phyloP scores from a whole-genome alignment of 176 grass and related monocot species.

The Paspalum notatum region DNA sequence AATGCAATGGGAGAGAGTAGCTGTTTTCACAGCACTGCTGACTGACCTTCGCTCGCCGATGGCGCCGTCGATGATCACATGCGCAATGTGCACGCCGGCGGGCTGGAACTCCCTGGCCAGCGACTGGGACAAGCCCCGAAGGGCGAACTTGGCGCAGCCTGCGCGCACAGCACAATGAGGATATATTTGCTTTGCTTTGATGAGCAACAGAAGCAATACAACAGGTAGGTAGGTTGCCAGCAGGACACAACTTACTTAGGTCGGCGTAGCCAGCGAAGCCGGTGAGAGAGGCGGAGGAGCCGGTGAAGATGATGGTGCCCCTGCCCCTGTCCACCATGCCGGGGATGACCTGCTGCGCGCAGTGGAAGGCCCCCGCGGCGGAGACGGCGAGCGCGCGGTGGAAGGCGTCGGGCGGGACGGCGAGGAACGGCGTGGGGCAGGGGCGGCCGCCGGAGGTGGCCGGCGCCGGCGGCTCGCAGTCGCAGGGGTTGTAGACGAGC shows the following conservation, averaged over 20 bases:
- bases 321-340: slow-evolving; percentile 85
- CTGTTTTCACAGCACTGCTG: too few relatives aligned
- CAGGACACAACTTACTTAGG: slow-evolving; percentile 45
- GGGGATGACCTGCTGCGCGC: slow-evolving; percentile 85
- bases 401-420: slow-evolving; percentile 62
- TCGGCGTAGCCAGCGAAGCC: slow-evolving; percentile 67
- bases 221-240: background rate
- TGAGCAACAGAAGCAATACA: background rate
- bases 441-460: background rate
- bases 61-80: slow-evolving; percentile 78
- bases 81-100: slow-evolving; percentile 81
- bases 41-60: slow-evolving; percentile 69
- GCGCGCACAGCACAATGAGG: slow-evolving; percentile 4
- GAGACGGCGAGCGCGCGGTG: slow-evolving; percentile 63
- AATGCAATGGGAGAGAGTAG: too few relatives aligned
- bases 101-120: slow-evolving; percentile 79
- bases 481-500: slow-evolving; percentile 85
- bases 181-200: too few relatives aligned
- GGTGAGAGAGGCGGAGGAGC: slow-evolving; percentile 70
- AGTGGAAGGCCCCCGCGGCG: slow-evolving; percentile 81
- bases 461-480: slow-evolving; percentile 7
- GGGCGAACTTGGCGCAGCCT: slow-evolving; percentile 90
- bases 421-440: slow-evolving; percentile 57
- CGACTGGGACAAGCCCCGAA: slow-evolving; percentile 78
- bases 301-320: slow-evolving; percentile 89